Base-by-base conservation (phyloP, 2,329 filamentous ascomycete genomes). In the Plenodomus biglobosus region DNA sequence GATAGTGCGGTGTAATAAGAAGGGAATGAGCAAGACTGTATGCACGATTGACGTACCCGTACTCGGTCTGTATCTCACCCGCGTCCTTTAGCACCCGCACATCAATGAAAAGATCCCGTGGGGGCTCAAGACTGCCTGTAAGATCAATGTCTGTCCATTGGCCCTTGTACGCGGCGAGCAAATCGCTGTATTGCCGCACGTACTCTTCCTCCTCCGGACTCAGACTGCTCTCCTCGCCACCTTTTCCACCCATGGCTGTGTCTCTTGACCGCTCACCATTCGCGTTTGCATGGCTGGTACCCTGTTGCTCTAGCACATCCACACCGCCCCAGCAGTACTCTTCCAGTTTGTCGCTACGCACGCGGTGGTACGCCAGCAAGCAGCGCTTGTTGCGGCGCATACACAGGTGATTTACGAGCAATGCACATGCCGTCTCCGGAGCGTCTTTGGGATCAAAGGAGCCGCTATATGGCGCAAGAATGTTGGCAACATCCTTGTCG, bases 81-180 rank as follows among this genome's bases (percentile, higher is more conserved):
- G 92, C 94, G 76, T 99, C 94, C 71, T 94, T 96, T 56, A 99
- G 75, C 40, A 99, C 94, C 39, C 94, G 81, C 30, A 99, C 94
- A 71, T 99, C 94, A 63, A 99, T 95, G 71, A 97, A 99, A 44
- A 99, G 76, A 73, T 99, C 94, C 61, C 85, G 84, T n/a, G 94
- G 94, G 19, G 94, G 94, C 67, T 96, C 91, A 67, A 99, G 77
- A 65, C 88, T 94, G 24, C 94, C 94, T 2, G 94, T 96, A 45
- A 99, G 77, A 73, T 99, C 94, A 58, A 99, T 88, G 69, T 99
- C 94, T 17, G 92, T 97, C 92, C 92, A 99, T 65, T 96, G 91
- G 1, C 94, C 94, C 71, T 99, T 99, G 74, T 95, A 96, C 1
- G 91, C 90, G n/a, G 92, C 90, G 46, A 99, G 76, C 58, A 99